phyloP scores from a whole-genome alignment of 768 basidiomycete species.

The Phlebiopsis flavidoalba region DNA sequence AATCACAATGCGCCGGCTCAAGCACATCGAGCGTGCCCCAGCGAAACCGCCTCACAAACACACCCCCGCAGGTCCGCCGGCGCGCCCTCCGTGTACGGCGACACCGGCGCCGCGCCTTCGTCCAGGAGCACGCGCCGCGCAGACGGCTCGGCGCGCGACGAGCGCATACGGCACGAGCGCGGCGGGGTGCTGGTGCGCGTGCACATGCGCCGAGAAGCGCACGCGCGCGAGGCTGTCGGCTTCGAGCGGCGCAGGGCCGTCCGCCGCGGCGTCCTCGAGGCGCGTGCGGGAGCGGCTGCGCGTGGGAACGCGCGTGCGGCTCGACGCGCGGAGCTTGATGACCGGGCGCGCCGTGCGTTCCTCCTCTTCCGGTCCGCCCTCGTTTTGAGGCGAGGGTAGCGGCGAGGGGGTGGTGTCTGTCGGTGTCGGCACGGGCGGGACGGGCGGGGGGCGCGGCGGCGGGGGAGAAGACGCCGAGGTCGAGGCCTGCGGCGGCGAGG shows the following conservation, averaged over 20 bases:
- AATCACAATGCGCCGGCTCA: constrained; percentile 84
- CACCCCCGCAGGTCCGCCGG: constrained; percentile 68
- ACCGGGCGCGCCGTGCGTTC: constrained; percentile 66
- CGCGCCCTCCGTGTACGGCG: constrained; percentile 29
- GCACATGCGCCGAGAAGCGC: constrained; percentile 67
- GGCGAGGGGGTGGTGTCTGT: background rate
- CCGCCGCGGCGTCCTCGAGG: constrained; percentile 57
- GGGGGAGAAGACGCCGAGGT: constrained; percentile 72
- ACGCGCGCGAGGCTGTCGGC: constrained; percentile 69
- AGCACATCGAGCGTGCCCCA: constrained; percentile 91
- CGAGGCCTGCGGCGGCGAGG: constrained; percentile 59
- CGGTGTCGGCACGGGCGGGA: background rate
- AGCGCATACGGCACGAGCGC: constrained; percentile 72
- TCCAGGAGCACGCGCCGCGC: background rate
- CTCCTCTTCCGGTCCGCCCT: constrained; percentile 16
- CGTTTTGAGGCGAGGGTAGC: constrained; percentile 1
- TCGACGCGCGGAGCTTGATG: constrained; percentile 61
- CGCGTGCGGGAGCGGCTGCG: constrained; percentile 71
- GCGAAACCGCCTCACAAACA: constrained; percentile 73
- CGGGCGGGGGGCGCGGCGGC: constrained; percentile 21
- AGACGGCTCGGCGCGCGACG: constrained; percentile 59
- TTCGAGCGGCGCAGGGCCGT: constrained; percentile 51
- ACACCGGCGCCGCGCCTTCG: background rate
- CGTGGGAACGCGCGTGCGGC: constrained; percentile 27
- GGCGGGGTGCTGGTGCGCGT: constrained; percentile 56